Conservation (phyloP, 1,284 basidiomycete species). For the Ustilago vetiveriae region DNA sequence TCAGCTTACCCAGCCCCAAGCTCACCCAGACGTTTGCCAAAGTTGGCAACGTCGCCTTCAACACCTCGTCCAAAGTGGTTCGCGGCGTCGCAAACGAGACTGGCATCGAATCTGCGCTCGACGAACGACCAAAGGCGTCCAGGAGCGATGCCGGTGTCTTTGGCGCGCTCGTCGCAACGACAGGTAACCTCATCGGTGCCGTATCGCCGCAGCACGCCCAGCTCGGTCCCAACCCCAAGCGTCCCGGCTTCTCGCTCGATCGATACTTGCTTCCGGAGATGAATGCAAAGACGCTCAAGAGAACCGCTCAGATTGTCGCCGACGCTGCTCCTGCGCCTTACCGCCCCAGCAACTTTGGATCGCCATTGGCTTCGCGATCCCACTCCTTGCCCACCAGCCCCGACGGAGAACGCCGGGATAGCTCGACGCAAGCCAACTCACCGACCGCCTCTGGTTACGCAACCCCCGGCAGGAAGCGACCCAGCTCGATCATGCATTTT, state of each 20-base stretch:
- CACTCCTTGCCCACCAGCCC: constrained; percentile 48
- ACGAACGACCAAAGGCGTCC: constrained; percentile 71
- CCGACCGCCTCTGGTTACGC: constrained; percentile 26
- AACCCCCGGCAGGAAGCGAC: constrained; percentile 44
- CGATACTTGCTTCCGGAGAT: constrained; percentile 70
- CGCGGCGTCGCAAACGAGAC: constrained; percentile 59
- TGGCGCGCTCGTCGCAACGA: constrained; percentile 78
- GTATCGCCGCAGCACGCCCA: constrained; percentile 64
- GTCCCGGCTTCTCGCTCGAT: constrained; percentile 76
- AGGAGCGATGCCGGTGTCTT: constrained; percentile 76
- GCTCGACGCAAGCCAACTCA: constrained; percentile 43
- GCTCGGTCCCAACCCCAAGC: constrained; percentile 75
- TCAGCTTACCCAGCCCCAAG: constrained; percentile 39
- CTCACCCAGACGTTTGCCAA: constrained; percentile 46
- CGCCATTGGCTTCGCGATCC: constrained; percentile 34
- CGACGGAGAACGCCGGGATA: constrained; percentile 21
- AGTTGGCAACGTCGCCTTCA: constrained; percentile 35
- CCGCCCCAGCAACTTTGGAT: constrained; percentile 33
- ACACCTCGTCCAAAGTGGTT: constrained; percentile 45
- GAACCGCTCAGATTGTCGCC: constrained; percentile 64
- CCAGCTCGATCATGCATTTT: constrained; percentile 46
- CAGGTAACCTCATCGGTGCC: constrained; percentile 72
- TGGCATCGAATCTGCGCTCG: constrained; percentile 57
- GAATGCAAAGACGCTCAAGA: constrained; percentile 64
- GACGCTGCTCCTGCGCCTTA: constrained; percentile 56